phyloP scores from a whole-genome alignment of 495 filamentous ascomycete genomes.

The Antarctomyces pellizariae region DNA sequence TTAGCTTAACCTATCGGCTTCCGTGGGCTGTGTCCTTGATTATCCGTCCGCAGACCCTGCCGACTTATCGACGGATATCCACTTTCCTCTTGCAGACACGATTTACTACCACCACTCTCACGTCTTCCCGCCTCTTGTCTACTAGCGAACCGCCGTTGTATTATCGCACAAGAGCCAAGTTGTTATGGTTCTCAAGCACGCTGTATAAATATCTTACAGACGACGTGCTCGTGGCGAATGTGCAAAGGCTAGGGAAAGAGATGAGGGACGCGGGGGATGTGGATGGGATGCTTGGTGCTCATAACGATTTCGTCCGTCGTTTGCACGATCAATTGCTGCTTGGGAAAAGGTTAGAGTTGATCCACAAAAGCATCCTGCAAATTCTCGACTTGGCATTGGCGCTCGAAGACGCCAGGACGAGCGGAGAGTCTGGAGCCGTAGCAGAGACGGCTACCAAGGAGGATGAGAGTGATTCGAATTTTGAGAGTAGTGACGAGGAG shows the following conservation, averaged over 20 bases:
- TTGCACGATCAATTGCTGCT: conserved; percentile 45
- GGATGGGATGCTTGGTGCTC: conserved; percentile 55
- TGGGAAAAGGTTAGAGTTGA: conserved; percentile 32
- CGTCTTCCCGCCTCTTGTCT: conserved; percentile 24
- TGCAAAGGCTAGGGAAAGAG: conserved; percentile 22
- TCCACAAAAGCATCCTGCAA: conserved; percentile 39
- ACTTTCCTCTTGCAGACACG: conserved; percentile 57
- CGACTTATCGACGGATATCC: conserved; percentile 43
- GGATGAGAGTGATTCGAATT: conserved; percentile 9
- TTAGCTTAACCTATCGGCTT: conserved; percentile 37
- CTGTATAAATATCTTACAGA: conserved; percentile 54
- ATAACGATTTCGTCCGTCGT: conserved; percentile 34
- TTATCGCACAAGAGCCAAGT: conserved; percentile 41
- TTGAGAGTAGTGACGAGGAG: conserved; percentile 13
- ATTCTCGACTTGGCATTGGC: conserved; percentile 32
- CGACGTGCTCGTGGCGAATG: conserved; percentile 38
- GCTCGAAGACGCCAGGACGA: conserved; percentile 24
- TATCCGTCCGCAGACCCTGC: conserved; percentile 34
- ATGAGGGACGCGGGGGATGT: conserved; percentile 45
- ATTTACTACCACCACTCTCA: conserved; percentile 43
- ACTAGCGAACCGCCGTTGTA: conserved; percentile 21
- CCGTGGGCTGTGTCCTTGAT: conserved; percentile 80
- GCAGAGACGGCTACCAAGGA: conserved; percentile 12
- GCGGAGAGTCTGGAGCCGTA: conserved; percentile 11
- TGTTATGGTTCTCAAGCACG: conserved; percentile 59